A percentile compares a stretch with the other conserved stretches of the same genome.
Evolutionary conservation across 441 rosid genomes (phyloP).

Genomic region (Dalechampia spathulata): DNA sequence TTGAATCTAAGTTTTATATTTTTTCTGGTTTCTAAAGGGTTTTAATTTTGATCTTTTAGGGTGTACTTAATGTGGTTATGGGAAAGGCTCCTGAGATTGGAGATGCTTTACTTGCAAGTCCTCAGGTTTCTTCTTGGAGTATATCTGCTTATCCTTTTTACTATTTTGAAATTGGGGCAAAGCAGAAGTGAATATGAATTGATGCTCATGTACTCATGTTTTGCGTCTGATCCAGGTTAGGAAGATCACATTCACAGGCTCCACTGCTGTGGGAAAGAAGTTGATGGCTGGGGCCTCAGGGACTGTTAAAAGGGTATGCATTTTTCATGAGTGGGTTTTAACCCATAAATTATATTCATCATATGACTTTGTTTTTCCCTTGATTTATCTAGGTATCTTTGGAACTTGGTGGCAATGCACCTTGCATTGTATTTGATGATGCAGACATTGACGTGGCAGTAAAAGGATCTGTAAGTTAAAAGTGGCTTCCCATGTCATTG

Average conservation of each 20-base stretch:
- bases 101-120: slow-evolving; percentile 68
- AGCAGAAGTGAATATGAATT: slow-evolving; percentile 4
- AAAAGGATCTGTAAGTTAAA: slow-evolving; percentile 77
- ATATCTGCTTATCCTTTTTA: not conserved
- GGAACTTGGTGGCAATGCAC: slow-evolving; percentile 99
- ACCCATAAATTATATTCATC: not conserved
- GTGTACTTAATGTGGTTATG: slow-evolving; percentile 83
- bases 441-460: slow-evolving; percentile 95
- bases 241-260: slow-evolving; percentile 93
- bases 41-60: slow-evolving; percentile 40
- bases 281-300: slow-evolving; percentile 95
- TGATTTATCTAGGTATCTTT: slow-evolving; percentile 57
- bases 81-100: slow-evolving; percentile 95
- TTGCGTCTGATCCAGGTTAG: slow-evolving; percentile 57
- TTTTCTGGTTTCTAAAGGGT: slow-evolving; percentile 14
- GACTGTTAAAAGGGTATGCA: slow-evolving; percentile 82
- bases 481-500: not conserved
- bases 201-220: slow-evolving; percentile 13
- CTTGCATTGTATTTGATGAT: slow-evolving; percentile 95
- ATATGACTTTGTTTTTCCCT: slow-evolving; percentile 16
- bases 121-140: slow-evolving; percentile 46
- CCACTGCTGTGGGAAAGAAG: slow-evolving; percentile 96
- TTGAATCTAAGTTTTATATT: not conserved
- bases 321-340: slow-evolving; percentile 5
- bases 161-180: slow-evolving; percentile 12